Percentiles rank a stretch among this genome's conserved stretches.
Evolutionary conservation across 179 eudicot species (phyloP).

Genomic region (Silene noctiflora): DNA sequence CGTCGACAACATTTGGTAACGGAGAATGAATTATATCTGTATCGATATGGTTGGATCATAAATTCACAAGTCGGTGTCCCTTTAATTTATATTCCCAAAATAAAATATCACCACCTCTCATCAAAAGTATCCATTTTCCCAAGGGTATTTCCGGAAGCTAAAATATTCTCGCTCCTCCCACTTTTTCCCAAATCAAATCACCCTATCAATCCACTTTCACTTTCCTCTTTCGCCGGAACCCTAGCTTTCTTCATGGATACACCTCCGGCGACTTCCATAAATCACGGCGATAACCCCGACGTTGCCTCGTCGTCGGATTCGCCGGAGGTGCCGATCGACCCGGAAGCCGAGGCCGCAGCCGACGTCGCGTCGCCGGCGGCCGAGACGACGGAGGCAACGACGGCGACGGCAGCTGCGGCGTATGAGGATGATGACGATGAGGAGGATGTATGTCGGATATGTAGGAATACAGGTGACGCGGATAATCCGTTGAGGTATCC

Average conservation of each 20-base stretch:
- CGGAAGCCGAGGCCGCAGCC: conserved; percentile 6
- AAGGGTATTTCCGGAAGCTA: conserved; percentile 15
- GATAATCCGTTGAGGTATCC: conserved; percentile 86
- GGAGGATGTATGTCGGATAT: conserved; percentile 93
- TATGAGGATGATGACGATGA: conserved; percentile 55
- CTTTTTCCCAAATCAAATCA: not conserved
- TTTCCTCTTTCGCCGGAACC: conserved; percentile 29
- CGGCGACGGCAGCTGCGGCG: not conserved
- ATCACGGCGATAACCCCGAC: conserved; percentile 7
- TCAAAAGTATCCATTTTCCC: not conserved
- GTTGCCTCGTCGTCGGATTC: conserved; percentile 26
- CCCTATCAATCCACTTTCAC: not conserved
- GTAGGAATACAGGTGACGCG: conserved; percentile 79
- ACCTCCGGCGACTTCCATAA: conserved; percentile 27
- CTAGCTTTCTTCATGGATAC: conserved; percentile 25
- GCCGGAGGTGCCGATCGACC: no score
- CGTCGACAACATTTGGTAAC: no score
- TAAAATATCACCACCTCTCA: not conserved
- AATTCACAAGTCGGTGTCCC: not conserved
- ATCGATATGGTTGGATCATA: no score
- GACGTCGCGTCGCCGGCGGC: not conserved
- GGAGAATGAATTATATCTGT: no score
- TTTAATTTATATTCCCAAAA: not conserved
- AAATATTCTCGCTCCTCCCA: conserved; percentile 17
- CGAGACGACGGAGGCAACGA: not conserved